Percentiles rank a stretch among this genome's conserved stretches.
Conservation (phyloP, 768 basidiomycete genomes). For the Termitomyces sp. region DNA sequence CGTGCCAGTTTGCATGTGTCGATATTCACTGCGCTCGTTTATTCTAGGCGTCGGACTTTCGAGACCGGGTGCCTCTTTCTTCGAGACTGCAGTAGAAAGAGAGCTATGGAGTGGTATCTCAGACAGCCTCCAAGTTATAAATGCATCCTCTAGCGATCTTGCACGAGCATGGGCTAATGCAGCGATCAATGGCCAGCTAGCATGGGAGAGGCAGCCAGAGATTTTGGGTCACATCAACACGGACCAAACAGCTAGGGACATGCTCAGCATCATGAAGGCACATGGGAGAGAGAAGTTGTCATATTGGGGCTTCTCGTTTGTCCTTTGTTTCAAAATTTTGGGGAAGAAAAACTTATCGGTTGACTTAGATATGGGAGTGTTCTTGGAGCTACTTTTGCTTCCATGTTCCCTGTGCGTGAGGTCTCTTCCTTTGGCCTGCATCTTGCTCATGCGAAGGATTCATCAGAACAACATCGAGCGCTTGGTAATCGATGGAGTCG, state of each 20-base stretch:
- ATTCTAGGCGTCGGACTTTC: slow-evolving; percentile 28
- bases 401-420: slow-evolving; percentile 20
- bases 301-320: slow-evolving; percentile 27
- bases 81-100: slow-evolving; percentile 27
- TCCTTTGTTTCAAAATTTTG: neutral
- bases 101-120: slow-evolving; percentile 16
- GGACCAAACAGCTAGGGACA: slow-evolving; percentile 32
- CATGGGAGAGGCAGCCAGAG: slow-evolving; percentile 22
- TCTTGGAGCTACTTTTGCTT: slow-evolving; percentile 22
- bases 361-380: slow-evolving; percentile 19
- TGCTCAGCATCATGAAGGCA: slow-evolving; percentile 27
- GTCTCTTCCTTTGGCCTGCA: neutral
- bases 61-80: slow-evolving; percentile 28
- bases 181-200: slow-evolving; percentile 25
- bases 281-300: slow-evolving; percentile 26
- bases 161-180: slow-evolving; percentile 26
- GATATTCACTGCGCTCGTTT: neutral
- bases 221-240: slow-evolving; percentile 27
- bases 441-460: neutral
- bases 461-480: slow-evolving; percentile 31
- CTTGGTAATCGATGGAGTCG: slow-evolving; percentile 34
- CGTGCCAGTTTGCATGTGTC: neutral
- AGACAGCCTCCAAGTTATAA: slow-evolving; percentile 10
- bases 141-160: slow-evolving; percentile 19
- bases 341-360: neutral